A percentile compares a stretch with the other conserved stretches of the same genome.
phyloP scores from a whole-genome alignment of 352 stramenopile genomes.

The Phytophthora podocarpi region DNA sequence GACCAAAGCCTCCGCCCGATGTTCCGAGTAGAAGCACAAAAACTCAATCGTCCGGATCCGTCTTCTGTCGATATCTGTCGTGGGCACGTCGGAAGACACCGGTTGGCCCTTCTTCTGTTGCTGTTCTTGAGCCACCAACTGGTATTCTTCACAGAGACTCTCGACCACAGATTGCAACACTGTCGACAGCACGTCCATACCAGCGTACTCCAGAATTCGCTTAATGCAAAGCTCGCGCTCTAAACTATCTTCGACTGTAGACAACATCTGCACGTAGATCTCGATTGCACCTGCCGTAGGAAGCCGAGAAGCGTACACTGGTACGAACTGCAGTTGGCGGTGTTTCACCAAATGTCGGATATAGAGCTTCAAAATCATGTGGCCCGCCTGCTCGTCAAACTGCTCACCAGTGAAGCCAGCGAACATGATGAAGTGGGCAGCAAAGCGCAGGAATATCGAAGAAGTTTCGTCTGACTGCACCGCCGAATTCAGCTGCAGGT shows the following conservation, averaged over 20 bases:
- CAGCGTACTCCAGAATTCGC: slow-evolving; percentile 66
- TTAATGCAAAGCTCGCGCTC: slow-evolving; percentile 75
- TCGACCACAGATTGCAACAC: slow-evolving; percentile 66
- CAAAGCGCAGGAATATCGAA: slow-evolving; percentile 75
- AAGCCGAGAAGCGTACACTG: slow-evolving; percentile 72
- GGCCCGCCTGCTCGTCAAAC: slow-evolving; percentile 63
- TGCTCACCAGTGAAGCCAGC: slow-evolving; percentile 67
- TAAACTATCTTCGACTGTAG: slow-evolving; percentile 58
- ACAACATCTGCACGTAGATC: slow-evolving; percentile 80
- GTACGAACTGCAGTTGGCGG: slow-evolving; percentile 73
- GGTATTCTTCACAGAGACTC: slow-evolving; percentile 47
- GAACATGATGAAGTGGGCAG: slow-evolving; percentile 82
- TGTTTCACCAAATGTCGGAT: slow-evolving; percentile 86
- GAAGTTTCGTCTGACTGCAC: slow-evolving; percentile 53
- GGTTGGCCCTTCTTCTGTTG: slow-evolving; percentile 29
- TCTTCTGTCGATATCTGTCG: slow-evolving; percentile 54
- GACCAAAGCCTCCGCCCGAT: slow-evolving; percentile 63
- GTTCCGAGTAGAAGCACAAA: slow-evolving; percentile 75
- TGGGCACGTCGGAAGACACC: slow-evolving; percentile 28
- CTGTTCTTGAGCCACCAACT: slow-evolving; percentile 31
- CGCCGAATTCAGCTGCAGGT: slow-evolving; percentile 53
- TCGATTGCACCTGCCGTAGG: slow-evolving; percentile 62
- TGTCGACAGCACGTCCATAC: slow-evolving; percentile 65
- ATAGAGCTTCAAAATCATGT: slow-evolving; percentile 87
- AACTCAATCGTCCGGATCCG: slow-evolving; percentile 75